Evolutionary conservation across 306 rosid genomes (phyloP), one percentile per base, ranked within the genome.

Genomic region (Benincasa hispida): DNA sequence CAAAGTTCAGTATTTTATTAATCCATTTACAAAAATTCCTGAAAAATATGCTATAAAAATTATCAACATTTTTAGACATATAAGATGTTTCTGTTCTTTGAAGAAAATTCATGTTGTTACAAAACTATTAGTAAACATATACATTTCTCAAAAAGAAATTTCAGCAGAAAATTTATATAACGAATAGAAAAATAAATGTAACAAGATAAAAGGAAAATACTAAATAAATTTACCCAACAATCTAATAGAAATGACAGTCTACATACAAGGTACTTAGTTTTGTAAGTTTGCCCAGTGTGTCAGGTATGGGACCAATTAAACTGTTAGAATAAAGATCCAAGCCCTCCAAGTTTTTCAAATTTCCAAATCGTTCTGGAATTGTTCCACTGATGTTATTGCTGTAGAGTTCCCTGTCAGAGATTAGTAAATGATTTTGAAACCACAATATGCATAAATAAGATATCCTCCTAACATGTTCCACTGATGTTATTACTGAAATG

Each of bases 271-370:
- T 90, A 56, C 96, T 86, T 81, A 93, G 82, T 86, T 93, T 93
- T 54, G 96, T 86, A 82, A 93, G 83, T 86, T 85, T 93, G 76
- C 98, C 98, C 90, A 93, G 80, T 17, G 96, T 81, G 74, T 79
- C 92, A 54, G 98, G 98, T 83, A 93, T 91, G 67, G 88, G 89
- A 85, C 97, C 98, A 10, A 81, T 78, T 81, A 91, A 93, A 62
- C 76, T 81, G 81, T 93, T 93, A 78, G 91, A 83, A 84, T 91
- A 93, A 69, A 93, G 91, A 86, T 93, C 98, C 97, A 93, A 89
- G 97, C 97, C 90, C 90, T 91, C 98, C 90, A 93, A 85, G 89
- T 87, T 93, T 80, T 96, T 91, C 85, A 91, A 92, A 84, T 93
- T 93, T 82, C 98, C 98, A 79, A 93, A 82, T 79, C 88, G 96